Evolutionary conservation across 495 filamentous ascomycete species (phyloP), one percentile per base, ranked within the genome.

Genomic region (Xylaria longipes): DNA sequence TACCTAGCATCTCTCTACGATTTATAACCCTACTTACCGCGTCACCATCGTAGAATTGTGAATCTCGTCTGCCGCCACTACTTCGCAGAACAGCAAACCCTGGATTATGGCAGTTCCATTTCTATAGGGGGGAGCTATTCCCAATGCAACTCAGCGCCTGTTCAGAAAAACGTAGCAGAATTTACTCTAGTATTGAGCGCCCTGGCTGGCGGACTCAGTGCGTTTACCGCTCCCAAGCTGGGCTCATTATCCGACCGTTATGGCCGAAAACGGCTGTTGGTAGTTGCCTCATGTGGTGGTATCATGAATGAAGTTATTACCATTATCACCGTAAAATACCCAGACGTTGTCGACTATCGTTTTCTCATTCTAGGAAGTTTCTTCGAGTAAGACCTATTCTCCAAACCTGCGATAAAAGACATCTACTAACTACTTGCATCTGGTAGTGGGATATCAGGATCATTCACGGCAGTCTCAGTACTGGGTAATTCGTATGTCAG

Each of bases 181-280:
- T 97, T 97, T 76, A 89, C 87, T 37, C 87, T 98, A 1, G 90
- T 91, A 73, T 82, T 92, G 68, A 91, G 85, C 69, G 85, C 97
- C 45, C 84, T 91, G 22, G 85, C 87, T 4, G 95, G 95, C 2
- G 81, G 91, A 4, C 79, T 97, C 3, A 86, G 87, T 65, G 94
- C 94, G 8, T 76, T 98, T 72, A 89, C 89, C 29, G 91, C 91
- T 57, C 96, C 96, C 3, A 93, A 92, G 69, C 79, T 99, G 5
- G 96, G 96, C 3, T 87, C 91, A 0, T 81, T 97, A 27, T 98
- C 95, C 2, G 96, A 99, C 83, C 90, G 93, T 7, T 93, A 94
- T 81, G 96, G 96, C 2, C 88, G 96, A 58, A 93, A 90, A 56
- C 84, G 77, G 22, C 76, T 97, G 46, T 88, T 98, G 66, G 85